Base-by-base conservation (phyloP, 1,284 basidiomycete genomes). In the Cystobasidium slooffiae region DNA sequence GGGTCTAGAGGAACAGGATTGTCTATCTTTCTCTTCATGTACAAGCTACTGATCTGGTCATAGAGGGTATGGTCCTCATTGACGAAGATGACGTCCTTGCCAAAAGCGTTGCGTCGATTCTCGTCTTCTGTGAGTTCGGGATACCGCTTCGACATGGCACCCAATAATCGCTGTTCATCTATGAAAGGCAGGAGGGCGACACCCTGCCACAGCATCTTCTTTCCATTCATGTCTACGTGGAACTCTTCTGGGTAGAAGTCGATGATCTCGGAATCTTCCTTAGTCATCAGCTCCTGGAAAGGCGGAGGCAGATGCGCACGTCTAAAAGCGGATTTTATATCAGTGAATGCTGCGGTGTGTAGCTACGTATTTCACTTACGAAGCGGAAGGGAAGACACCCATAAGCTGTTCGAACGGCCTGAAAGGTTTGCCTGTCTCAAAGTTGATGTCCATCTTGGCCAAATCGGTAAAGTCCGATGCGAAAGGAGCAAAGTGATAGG, bases 121-220 rank as follows among this genome's bases (percentile, higher is more conserved):
- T 99, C 96, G 10, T 92, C 93, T 66, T 93, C 90, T 1, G 86
- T 88, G 53, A 99, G 86, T 53, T 88, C 84, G 0, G 86, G 83
- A 82, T 96, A 93, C 75, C 88, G 87, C 37, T 86, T 84, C 18
- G 86, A 87, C 88, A 99, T 93, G 1, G 94, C 93, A 31, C 87
- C 88, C 66, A 97, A 84, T 24, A 98, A 84, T 20, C 95, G 88
- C 75, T 87, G 87, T 82, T 91, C 87, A 81, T 99, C 93, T 78
- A 99, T 99, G 84, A 99, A 99, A 0, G 97, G 95, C 24, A 99
- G 85, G 1, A 99, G 85, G 0, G 95, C 95, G 59, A 99, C 94
- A 73, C 97, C 97, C 83, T 99, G 97, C 97, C 97, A 99, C 1
- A 92, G 87, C 95, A 99, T 98, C 84, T 93, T 94, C 84, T 99